A percentile compares a stretch with the other conserved stretches of the same genome.
Conservation (phyloP, 129 eudicot genomes). For the Chrysanthemum seticuspe region DNA sequence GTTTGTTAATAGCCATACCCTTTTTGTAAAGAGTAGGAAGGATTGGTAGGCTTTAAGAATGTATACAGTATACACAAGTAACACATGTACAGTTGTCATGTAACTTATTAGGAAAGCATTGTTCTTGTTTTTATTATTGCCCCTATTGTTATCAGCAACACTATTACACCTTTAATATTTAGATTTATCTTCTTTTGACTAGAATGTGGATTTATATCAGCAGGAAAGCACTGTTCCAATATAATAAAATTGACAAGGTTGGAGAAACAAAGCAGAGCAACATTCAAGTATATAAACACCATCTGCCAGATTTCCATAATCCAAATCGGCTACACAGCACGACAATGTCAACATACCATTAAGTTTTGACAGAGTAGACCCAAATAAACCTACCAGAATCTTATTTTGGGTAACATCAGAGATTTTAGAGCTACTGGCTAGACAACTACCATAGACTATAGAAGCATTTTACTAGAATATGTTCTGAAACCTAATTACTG, state of each 20-base stretch:
- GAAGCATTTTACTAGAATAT: background rate
- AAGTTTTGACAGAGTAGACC: background rate
- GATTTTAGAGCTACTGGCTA: background rate
- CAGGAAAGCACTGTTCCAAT: no score
- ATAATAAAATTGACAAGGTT: background rate
- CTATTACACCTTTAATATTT: no score
- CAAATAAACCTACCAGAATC: conserved; percentile 20
- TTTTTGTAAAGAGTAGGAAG: conserved; percentile 26
- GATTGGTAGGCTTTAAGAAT: conserved; percentile 29
- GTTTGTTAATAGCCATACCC: conserved; percentile 4
- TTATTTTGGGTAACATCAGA: conserved; percentile 5
- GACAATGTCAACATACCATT: background rate
- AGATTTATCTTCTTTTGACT: no score
- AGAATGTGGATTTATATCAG: no score
- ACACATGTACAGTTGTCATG: conserved; percentile 26
- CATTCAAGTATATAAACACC: background rate
- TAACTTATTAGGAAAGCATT: conserved; percentile 14
- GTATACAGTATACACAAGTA: conserved; percentile 14
- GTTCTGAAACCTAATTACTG: conserved; percentile 42
- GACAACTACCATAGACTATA: conserved; percentile 2
- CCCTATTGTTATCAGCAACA: no score
- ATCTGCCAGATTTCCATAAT: background rate
- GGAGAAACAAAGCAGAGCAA: background rate
- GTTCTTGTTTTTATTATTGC: conserved; percentile 11
- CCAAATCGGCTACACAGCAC: background rate